These are phyloP conservation scores for Acacia crassicarpa DNA, from an alignment of 306 rosid genomes.

Conservation along the genomic window DNA sequence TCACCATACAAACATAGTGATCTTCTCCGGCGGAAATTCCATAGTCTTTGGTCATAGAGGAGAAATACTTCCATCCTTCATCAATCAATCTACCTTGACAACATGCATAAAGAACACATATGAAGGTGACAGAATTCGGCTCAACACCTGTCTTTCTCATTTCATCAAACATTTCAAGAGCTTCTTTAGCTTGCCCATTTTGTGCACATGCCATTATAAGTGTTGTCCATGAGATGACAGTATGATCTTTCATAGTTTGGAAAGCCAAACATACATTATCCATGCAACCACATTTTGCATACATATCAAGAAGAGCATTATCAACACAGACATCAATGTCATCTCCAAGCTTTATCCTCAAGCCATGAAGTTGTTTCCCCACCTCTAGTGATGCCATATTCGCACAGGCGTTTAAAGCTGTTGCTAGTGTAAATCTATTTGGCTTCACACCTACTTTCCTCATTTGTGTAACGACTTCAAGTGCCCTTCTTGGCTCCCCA, in stretches of 20 bases:
- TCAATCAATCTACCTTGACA: slow-evolving; percentile 65
- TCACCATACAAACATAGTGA: slow-evolving; percentile 78
- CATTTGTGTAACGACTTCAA: slow-evolving; percentile 53
- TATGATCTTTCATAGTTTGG: slow-evolving; percentile 46
- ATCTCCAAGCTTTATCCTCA: slow-evolving; percentile 65
- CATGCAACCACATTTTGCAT: slow-evolving; percentile 82
- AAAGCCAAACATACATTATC: slow-evolving; percentile 48
- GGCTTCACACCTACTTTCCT: slow-evolving; percentile 45
- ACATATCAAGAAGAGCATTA: slow-evolving; percentile 82
- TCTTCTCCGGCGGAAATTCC: slow-evolving; percentile 69
- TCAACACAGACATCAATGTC: slow-evolving; percentile 72
- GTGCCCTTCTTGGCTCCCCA: slow-evolving; percentile 63
- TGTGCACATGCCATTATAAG: slow-evolving; percentile 81
- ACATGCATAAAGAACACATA: slow-evolving; percentile 82
- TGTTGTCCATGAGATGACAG: slow-evolving; percentile 79
- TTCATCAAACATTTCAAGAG: slow-evolving; percentile 59
- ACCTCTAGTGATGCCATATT: slow-evolving; percentile 62
- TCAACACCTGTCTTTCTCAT: slow-evolving; percentile 50
- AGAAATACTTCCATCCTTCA: slow-evolving; percentile 62
- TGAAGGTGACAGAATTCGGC: slow-evolving; percentile 71
- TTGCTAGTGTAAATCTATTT: slow-evolving; percentile 71
- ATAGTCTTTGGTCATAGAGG: slow-evolving; percentile 53
- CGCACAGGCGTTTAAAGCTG: slow-evolving; percentile 73
- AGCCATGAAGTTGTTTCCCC: slow-evolving; percentile 69
- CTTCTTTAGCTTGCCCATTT: slow-evolving; percentile 65